These are phyloP conservation scores for Pseudomonodictys pantanalensis DNA, from an alignment of 495 filamentous ascomycete species.

Conservation along the genomic window DNA sequence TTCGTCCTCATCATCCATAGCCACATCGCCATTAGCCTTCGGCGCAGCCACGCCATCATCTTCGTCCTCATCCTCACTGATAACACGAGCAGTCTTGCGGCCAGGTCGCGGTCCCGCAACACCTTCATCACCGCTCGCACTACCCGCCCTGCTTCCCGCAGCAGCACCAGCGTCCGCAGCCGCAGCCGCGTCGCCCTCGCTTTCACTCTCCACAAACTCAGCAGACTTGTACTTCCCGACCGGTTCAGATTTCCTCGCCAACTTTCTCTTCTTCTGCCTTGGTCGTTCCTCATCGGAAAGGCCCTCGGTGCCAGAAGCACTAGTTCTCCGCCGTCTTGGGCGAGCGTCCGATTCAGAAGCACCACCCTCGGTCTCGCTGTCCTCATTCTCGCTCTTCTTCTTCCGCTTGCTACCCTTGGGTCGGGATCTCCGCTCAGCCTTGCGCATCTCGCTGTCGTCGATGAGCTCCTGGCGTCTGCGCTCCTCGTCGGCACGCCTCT, in stretches of 20 bases:
- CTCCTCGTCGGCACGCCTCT: slow-evolving; percentile 70
- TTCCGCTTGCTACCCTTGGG: slow-evolving; percentile 53
- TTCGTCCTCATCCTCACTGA: slow-evolving; percentile 43
- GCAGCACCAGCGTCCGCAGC: slow-evolving; percentile 12
- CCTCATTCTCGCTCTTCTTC: slow-evolving; percentile 66
- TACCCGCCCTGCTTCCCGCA: neutral
- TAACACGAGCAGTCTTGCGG: slow-evolving; percentile 38
- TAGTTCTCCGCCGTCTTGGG: slow-evolving; percentile 25
- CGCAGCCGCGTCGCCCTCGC: slow-evolving; percentile 22
- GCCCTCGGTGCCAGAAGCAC: slow-evolving; percentile 29
- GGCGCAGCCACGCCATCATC: slow-evolving; percentile 22
- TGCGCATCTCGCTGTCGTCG: slow-evolving; percentile 71
- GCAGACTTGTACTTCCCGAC: slow-evolving; percentile 41
- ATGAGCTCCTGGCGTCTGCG: slow-evolving; percentile 63
- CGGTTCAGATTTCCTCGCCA: slow-evolving; percentile 34
- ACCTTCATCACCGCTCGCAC: slow-evolving; percentile 31
- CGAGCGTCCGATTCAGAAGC: slow-evolving; percentile 26
- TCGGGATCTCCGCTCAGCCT: slow-evolving; percentile 67
- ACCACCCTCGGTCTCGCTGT: slow-evolving; percentile 42
- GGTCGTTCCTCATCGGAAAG: slow-evolving; percentile 30
- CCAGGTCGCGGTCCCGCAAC: slow-evolving; percentile 15
- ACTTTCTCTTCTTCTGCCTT: slow-evolving; percentile 39
- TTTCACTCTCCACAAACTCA: slow-evolving; percentile 40
- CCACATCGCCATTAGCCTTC: neutral
- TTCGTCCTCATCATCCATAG: slow-evolving; percentile 21